Evolutionary conservation across 495 filamentous ascomycete genomes (phyloP).

Genomic region (Elasticomyces elasticus): DNA sequence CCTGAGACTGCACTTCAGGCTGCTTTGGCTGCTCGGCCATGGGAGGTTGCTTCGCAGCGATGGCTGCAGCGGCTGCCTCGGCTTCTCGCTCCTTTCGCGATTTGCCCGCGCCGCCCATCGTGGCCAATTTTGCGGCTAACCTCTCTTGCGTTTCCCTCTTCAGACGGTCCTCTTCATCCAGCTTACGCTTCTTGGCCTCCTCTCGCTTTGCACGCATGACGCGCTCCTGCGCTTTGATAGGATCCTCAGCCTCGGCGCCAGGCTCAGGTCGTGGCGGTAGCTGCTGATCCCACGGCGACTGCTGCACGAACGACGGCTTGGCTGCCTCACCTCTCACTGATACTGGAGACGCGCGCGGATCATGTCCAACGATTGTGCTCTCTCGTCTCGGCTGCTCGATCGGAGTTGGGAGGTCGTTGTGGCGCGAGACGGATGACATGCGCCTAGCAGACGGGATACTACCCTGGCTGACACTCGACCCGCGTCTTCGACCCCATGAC

Average conservation of each 20-base stretch:
- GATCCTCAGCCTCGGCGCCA: constrained; percentile 26
- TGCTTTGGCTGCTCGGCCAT: background rate
- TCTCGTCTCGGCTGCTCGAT: constrained; percentile 31
- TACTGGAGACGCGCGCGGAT: constrained; percentile 37
- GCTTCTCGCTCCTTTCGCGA: constrained; percentile 34
- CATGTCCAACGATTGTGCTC: constrained; percentile 25
- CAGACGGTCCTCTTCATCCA: constrained; percentile 72
- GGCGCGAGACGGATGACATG: constrained; percentile 38
- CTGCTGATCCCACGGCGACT: constrained; percentile 23
- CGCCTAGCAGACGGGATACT: constrained; percentile 60
- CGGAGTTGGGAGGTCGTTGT: constrained; percentile 38
- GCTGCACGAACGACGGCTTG: constrained; percentile 16
- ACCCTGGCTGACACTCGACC: constrained; percentile 89
- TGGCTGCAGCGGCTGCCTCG: constrained; percentile 31
- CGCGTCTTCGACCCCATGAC: constrained; percentile 66
- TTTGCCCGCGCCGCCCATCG: constrained; percentile 60
- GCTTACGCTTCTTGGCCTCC: constrained; percentile 62
- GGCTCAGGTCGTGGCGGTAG: constrained; percentile 22
- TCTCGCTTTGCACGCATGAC: constrained; percentile 71
- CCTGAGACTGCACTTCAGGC: background rate
- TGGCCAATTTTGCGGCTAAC: constrained; percentile 72
- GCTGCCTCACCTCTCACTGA: constrained; percentile 27
- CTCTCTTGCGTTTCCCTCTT: constrained; percentile 72
- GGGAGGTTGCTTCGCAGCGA: background rate
- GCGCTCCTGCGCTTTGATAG: constrained; percentile 58